phyloP scores from a whole-genome alignment of 371 early-diverging fungal genomes.

The Sporodiniella umbellata region DNA sequence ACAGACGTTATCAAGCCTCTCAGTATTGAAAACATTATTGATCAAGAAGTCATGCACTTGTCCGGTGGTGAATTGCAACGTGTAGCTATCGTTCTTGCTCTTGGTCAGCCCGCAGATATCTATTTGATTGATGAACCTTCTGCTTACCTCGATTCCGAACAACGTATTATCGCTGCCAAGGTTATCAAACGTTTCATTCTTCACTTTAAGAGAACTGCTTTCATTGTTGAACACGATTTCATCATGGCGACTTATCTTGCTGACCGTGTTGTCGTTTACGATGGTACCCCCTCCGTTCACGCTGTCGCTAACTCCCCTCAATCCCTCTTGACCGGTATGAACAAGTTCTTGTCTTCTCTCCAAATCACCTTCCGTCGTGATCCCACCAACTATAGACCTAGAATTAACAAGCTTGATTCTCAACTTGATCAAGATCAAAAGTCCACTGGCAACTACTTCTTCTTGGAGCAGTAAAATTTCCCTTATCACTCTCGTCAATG shows the following conservation, averaged over 20 bases:
- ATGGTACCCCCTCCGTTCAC: conserved; percentile 89
- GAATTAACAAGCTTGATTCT: conserved; percentile 98
- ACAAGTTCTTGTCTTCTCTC: conserved; percentile 93
- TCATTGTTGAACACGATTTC: conserved; percentile 99
- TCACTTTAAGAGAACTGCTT: conserved; percentile 97
- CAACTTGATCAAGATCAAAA: conserved; percentile 99
- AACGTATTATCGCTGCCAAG: conserved; percentile 99
- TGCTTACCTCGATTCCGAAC: conserved; percentile 99
- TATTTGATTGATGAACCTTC: conserved; percentile 99
- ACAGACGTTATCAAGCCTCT: conserved; percentile 98
- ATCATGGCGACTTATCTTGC: conserved; percentile 99
- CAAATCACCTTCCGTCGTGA: conserved; percentile 99
- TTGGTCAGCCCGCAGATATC: conserved; percentile 97
- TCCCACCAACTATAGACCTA: conserved; percentile 97
- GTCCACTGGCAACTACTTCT: conserved; percentile 90
- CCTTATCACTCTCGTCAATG: too few species aligned
- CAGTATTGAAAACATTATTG: conserved; percentile 91
- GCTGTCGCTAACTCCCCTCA: conserved; percentile 91
- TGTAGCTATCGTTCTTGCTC: conserved; percentile 95
- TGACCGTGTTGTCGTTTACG: conserved; percentile 98
- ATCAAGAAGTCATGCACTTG: conserved; percentile 88
- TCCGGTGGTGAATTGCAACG: conserved; percentile 99
- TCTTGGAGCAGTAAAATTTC: conserved; percentile 78
- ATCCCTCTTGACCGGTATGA: conserved; percentile 96
- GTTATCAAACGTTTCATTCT: conserved; percentile 99